These are phyloP conservation scores for Neckera pumila DNA, from an alignment of 225 moss, liverwort and hornwort genomes.

Conservation along the genomic window DNA sequence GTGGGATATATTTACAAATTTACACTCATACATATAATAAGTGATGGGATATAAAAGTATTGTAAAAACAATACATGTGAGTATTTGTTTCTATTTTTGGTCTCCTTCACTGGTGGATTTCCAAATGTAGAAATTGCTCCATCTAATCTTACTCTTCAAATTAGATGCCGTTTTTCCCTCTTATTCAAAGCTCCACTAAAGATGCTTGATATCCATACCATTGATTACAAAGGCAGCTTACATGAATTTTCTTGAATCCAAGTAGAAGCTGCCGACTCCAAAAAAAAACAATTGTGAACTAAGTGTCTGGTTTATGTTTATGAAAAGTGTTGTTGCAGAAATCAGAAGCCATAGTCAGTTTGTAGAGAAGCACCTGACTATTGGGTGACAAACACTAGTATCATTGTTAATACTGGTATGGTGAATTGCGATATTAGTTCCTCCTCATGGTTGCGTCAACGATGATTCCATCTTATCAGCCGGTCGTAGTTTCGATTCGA, in stretches of 20 bases:
- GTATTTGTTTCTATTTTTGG: not conserved
- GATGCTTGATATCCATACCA: not conserved
- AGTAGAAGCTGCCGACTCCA: not conserved
- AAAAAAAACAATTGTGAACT: not conserved
- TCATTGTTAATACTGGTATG: not conserved
- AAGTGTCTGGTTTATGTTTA: not conserved
- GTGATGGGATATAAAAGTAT: not conserved
- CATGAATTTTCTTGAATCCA: not conserved
- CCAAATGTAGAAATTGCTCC: not conserved
- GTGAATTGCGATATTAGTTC: not conserved
- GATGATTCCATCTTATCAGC: not conserved
- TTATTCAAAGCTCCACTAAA: not conserved
- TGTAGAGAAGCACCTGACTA: not conserved
- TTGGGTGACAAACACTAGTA: not conserved
- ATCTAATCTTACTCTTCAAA: not conserved
- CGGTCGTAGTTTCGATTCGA: too few species aligned
- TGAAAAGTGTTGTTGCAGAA: not conserved
- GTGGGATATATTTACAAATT: too few species aligned
- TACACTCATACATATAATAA: too few species aligned
- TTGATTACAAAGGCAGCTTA: not conserved
- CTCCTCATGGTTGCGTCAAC: not conserved
- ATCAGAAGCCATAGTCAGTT: not conserved
- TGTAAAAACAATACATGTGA: not conserved
- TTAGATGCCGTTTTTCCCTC: not conserved
- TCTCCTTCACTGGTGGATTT: not conserved